Base-by-base conservation (phyloP, 768 basidiomycete species). In the Candolleomyces aberdarensis region DNA sequence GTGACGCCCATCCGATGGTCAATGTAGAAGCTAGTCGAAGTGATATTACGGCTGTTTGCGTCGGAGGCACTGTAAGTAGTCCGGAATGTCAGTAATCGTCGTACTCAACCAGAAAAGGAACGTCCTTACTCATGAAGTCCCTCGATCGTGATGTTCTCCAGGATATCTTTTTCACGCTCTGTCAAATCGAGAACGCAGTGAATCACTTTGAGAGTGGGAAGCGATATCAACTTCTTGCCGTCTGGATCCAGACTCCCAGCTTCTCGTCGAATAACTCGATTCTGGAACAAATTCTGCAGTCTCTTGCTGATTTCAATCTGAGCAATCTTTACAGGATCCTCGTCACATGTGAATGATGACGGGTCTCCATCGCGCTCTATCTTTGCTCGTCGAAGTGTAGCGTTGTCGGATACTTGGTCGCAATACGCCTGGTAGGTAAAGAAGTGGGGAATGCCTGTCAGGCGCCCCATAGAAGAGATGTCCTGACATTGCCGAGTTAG, bases 371-470 rank as follows among this genome's bases (percentile, higher is more conserved):
- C 47, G 3, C 31, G 10, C 31, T 61, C 56, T 46, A 52, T 66
- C 54, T 62, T 60, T 5, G 65, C 64, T 5, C 47, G 39, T 15
- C 67, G 66, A 9, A 67, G 48, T 3, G 46, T 56, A 0, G 54
- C n/a, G 1, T 44, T 47, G 17, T 72, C 67, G 0, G 58, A 57
- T 51, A 32, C 32, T 32, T 32, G 32, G 4, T 32, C 32, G 9
- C 4, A 4, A 9, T 32, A 32, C 32, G 32, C 32, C 32, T 32
- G 32, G 9, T 32, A 32, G 32, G 5, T 32, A 2, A 71, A 64
- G 51, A 75, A 75, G 47, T 67, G 51, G 0, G 65, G 57, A 2
- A 74, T 60, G 1, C 75, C 73, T 1, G 65, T 54, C 0, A 76
- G 60, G 2, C 71, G 64, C 3, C 67, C 69, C 67, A 76, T 69